Conservation (phyloP, 2,329 filamentous ascomycete genomes). For the Ophiostoma ulmi region DNA sequence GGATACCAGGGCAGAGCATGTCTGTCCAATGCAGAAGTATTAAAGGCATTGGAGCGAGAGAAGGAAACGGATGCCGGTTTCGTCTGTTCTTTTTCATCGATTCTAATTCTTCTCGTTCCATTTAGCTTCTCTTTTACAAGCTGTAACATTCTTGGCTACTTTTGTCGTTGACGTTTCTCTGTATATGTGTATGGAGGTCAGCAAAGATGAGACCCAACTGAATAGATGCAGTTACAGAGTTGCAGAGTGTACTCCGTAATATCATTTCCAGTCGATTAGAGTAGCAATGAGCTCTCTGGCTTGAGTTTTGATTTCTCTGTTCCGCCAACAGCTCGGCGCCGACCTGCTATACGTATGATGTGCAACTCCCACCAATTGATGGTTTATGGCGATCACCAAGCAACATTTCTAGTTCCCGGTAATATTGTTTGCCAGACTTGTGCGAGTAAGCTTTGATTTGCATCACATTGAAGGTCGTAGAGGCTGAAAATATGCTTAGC, state of each 20-base stretch:
- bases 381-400: neutral
- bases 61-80: constrained; percentile 5
- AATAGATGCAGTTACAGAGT: neutral
- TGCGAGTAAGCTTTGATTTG: neutral
- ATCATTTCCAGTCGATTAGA: neutral
- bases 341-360: no score
- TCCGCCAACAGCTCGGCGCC: neutral
- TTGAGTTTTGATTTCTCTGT: neutral
- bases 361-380: no score
- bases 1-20: neutral
- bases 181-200: neutral
- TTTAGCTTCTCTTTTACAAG: neutral
- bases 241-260: neutral
- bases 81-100: neutral
- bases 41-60: neutral
- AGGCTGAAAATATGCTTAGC: no score
- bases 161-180: neutral
- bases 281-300: neutral
- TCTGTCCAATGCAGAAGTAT: neutral
- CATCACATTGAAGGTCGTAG: neutral
- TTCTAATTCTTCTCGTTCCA: neutral
- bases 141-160: neutral
- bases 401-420: neutral
- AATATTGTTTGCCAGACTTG: neutral
- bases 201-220: neutral